phyloP scores from a whole-genome alignment of 139 green algal species.

The Tetradesmus lagerheimii region DNA sequence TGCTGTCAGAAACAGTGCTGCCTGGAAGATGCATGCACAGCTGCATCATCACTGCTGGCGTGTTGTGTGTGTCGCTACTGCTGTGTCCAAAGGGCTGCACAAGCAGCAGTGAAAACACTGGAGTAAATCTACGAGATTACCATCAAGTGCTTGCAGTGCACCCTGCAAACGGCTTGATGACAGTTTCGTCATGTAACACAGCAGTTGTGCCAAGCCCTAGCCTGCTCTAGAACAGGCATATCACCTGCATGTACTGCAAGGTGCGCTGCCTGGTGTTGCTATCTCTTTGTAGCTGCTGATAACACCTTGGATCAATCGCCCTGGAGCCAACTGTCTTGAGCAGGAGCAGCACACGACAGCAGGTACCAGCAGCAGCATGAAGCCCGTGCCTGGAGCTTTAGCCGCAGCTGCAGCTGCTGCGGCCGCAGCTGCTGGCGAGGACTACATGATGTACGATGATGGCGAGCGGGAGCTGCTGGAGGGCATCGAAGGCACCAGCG shows the following conservation, averaged over 20 bases:
- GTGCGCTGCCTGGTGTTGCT: no score
- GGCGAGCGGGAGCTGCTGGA: conserved; percentile 46
- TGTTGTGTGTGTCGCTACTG: neutral
- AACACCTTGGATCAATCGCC: neutral
- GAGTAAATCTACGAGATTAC: no score
- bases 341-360: neutral
- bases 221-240: no score
- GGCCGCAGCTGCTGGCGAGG: neutral
- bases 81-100: neutral
- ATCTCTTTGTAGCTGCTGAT: no score
- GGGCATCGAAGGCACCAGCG: conserved; percentile 44
- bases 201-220: no score
- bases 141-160: no score
- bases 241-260: no score
- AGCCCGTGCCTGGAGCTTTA: conserved; percentile 23
- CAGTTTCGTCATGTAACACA: no score
- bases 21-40: neutral
- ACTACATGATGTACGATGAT: conserved; percentile 17
- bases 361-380: conserved; percentile 33
- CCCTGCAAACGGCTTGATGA: no score
- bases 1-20: neutral
- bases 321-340: neutral
- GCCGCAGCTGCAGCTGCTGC: neutral
- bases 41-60: neutral
- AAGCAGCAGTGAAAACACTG: neutral